Evolutionary conservation across 306 rosid species (phyloP), one percentile per base, ranked within the genome.

Genomic region (Castanea sativa): DNA sequence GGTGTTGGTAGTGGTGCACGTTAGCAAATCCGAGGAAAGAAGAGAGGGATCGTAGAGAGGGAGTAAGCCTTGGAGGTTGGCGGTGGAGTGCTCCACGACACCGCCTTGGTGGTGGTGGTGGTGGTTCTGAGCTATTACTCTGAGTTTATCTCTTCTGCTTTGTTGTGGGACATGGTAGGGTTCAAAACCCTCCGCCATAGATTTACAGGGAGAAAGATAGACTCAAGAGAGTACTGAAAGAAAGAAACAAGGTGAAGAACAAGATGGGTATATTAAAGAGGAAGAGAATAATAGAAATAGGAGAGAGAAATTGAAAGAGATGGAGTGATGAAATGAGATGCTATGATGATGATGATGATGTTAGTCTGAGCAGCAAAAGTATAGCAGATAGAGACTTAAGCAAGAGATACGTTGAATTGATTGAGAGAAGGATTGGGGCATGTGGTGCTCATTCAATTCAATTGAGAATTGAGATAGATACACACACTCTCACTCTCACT

Each of bases 161-260:
- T 93, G 96, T 56, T 91, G 97, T 3, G 97, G 96, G 18, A 89
- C 90, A 83, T 93, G 97, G 78, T 84, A 88, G n/a, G 91, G 79
- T 69, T 88, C 94, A 61, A 83, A 91, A 75, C 90, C 89, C 83
- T 91, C 93, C 64, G 89, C 96, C 97, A 93, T 92, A 77, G 79
- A 74, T 38, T 38, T 38, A 38, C 18, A 11, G 15, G 12, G 53
- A 49, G 14, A 11, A 38, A 38, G 45, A 6, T 33, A 1, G 6
- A 30, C 3, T 45, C n/a, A 25, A 15, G 21, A 27, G 11, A 2
- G 9, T 2, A 75, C 75, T 30, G 1, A 41, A 55, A 65, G 78
- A 19, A 2, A 69, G 8, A 5, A 55, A 30, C 33, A 29, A 35
- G 70, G 69, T 56, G 43, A 20, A 30, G 20, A 25, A 56, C 32